These are phyloP conservation scores for Leccinum olivaceopallidum DNA, from an alignment of 768 basidiomycete genomes.

Conservation along the genomic window DNA sequence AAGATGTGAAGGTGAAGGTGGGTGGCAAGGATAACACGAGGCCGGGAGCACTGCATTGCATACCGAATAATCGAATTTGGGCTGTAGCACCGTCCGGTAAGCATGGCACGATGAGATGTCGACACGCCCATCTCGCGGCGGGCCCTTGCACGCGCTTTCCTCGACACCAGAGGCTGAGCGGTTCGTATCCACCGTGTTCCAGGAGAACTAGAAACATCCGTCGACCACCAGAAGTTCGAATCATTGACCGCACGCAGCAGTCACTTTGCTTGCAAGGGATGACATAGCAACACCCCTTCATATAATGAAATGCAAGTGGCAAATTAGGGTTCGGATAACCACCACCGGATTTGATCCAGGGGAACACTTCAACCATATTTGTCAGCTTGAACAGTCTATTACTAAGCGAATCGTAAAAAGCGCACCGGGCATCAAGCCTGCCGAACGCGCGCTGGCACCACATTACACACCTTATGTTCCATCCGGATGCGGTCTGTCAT, in stretches of 20 bases:
- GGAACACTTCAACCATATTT: slow-evolving; percentile 5
- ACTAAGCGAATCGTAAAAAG: slow-evolving; percentile 6
- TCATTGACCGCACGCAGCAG: slow-evolving; percentile 12
- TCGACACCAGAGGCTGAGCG: slow-evolving; percentile 12
- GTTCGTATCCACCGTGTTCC: slow-evolving; percentile 10
- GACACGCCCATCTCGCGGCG: slow-evolving; percentile 18
- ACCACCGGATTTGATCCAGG: slow-evolving; percentile 18
- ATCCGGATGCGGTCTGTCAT: slow-evolving; percentile 9
- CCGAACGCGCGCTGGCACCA: slow-evolving; percentile 13
- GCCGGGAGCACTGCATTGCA: slow-evolving; percentile 25
- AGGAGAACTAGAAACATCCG: slow-evolving; percentile 14
- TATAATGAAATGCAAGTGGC: slow-evolving; percentile 20
- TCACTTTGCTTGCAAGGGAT: slow-evolving; percentile 13
- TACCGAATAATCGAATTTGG: slow-evolving; percentile 20
- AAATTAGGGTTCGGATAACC: slow-evolving; percentile 24
- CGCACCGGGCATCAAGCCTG: slow-evolving; percentile 19
- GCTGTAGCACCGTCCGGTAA: slow-evolving; percentile 10
- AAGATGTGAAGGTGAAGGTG: slow-evolving; percentile 25
- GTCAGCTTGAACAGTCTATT: slow-evolving; percentile 20
- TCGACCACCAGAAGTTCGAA: slow-evolving; percentile 6
- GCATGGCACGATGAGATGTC: slow-evolving; percentile 16
- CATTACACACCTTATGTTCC: slow-evolving; percentile 15
- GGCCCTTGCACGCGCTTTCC: slow-evolving; percentile 14
- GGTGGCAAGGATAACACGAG: slow-evolving; percentile 30
- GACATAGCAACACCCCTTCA: slow-evolving; percentile 18